These are phyloP conservation scores for Talaromyces thailandensis DNA, from an alignment of 495 filamentous ascomycete genomes.

Conservation along the genomic window DNA sequence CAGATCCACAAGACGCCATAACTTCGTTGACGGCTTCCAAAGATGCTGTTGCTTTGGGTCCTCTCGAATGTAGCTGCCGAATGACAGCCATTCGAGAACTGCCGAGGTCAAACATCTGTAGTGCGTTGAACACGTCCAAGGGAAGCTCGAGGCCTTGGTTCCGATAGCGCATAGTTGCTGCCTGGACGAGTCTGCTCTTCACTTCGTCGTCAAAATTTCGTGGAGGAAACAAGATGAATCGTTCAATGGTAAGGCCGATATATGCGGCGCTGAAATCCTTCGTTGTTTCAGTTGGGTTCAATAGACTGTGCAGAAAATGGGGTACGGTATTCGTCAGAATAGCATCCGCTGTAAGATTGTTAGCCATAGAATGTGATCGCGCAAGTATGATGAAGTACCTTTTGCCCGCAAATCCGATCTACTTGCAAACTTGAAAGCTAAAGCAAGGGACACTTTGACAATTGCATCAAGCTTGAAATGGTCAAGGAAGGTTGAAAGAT, in stretches of 20 bases:
- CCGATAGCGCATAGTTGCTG: conserved; percentile 59
- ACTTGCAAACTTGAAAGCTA: conserved; percentile 74
- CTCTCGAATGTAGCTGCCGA: conserved; percentile 66
- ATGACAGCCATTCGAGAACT: conserved; percentile 59
- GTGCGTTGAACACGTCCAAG: conserved; percentile 59
- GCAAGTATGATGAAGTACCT: conserved; percentile 44
- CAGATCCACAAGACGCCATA: conserved; percentile 54
- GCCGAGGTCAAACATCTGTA: conserved; percentile 65
- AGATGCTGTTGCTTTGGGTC: conserved; percentile 49
- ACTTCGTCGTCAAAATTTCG: conserved; percentile 69
- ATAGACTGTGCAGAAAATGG: conserved; percentile 65
- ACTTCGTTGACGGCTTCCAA: conserved; percentile 49
- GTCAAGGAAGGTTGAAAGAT: conserved; percentile 83
- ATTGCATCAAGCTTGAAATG: conserved; percentile 88
- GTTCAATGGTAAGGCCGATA: conserved; percentile 69
- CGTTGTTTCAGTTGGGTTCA: conserved; percentile 43
- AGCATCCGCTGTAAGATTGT: conserved; percentile 56
- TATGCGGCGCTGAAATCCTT: conserved; percentile 58
- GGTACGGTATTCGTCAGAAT: conserved; percentile 68
- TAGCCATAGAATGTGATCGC: conserved; percentile 13
- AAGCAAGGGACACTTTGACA: conserved; percentile 76
- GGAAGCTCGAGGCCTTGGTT: conserved; percentile 53
- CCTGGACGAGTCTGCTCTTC: conserved; percentile 56
- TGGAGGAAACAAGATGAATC: conserved; percentile 72
- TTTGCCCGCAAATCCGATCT: conserved; percentile 79